Base-by-base conservation (phyloP, 2,329 filamentous ascomycete genomes). In the Leptodontidium sp. region DNA sequence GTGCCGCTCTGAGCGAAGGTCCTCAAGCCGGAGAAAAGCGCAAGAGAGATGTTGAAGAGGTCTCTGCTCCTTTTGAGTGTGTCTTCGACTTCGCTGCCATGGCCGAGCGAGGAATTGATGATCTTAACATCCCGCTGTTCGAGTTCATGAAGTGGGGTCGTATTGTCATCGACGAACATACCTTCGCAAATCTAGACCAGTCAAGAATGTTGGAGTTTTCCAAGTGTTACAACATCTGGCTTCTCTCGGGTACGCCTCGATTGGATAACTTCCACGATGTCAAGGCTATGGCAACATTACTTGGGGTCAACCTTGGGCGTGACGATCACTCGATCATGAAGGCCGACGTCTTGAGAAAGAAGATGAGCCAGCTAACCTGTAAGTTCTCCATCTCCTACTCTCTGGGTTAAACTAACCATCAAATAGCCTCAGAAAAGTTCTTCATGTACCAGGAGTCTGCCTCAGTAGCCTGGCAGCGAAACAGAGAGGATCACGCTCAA, bases 141-240 rank as follows among this genome's bases (percentile, higher is more conserved):
- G 88, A 91, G 68, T 91, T 74, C 77, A 80, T 1, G 29, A 32
- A 32, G 29, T 91, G 87, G 75, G 85, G 86, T 65, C 82, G 90
- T 6, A 68, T 91, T 0, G 83, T 91, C 1, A 80, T 91, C 1
- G 90, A 92, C 69, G 90, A 92, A 71, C 91, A 87, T 71, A 87
- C 88, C 0, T 89, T 90, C 70, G 79, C 86, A 5, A 80, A 81
- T 55, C 75, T 79, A 32, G 17, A 77, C 43, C 4, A 50, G 61
- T 4, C 24, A n/a, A 11, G 47, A 6, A 17, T 65, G 3, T 11
- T 68, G 9, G 50, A 65, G n/a, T 40, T 62, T 21, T 5, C 70
- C 15, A 35, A 61, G 29, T 40, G 21, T 2, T 43, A 15, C 21
- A 59, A 24, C 1, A 43, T 61, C 2, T 91, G 89, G 88, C 81